Evolutionary conservation across 2,329 filamentous ascomycete species (phyloP).

Genomic region (Clonostachys sp.): DNA sequence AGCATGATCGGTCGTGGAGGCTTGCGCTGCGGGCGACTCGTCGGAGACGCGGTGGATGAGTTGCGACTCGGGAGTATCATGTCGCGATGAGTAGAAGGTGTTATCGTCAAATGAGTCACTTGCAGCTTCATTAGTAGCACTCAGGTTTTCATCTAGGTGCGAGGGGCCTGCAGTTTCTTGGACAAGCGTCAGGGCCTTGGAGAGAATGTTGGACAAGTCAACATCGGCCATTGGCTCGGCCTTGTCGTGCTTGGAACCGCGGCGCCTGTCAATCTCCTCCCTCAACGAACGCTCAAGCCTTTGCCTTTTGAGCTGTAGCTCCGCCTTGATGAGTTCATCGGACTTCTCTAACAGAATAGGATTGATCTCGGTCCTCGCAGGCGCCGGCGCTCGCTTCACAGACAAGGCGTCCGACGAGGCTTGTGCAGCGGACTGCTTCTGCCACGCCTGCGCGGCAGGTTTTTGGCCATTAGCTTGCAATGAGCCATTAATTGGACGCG

Average conservation of each 20-base stretch:
- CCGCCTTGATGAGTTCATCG: conserved; percentile 76
- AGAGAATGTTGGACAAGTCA: conserved; percentile 68
- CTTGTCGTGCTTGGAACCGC: conserved; percentile 36
- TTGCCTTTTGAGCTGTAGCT: conserved; percentile 74
- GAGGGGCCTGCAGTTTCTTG: conserved; percentile 60
- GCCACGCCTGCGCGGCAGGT: neutral
- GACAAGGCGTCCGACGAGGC: conserved; percentile 18
- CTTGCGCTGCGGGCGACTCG: conserved; percentile 10
- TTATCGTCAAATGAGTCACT: conserved; percentile 89
- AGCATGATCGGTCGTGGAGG: neutral
- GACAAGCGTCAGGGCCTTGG: conserved; percentile 66
- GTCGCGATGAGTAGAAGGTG: conserved; percentile 92
- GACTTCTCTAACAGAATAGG: conserved; percentile 84
- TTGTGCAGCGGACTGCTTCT: conserved; percentile 2
- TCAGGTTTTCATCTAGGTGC: conserved; percentile 47
- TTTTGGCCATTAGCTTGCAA: neutral
- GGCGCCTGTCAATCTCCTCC: conserved; percentile 69
- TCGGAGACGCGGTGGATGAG: conserved; percentile 44
- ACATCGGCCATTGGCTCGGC: conserved; percentile 58
- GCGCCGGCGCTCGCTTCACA: conserved; percentile 33
- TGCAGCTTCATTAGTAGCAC: conserved; percentile 53
- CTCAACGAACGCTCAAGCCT: conserved; percentile 73
- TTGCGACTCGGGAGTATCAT: conserved; percentile 66
- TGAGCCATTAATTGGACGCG: neutral
- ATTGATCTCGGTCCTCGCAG: conserved; percentile 65